A percentile compares a stretch with the other conserved stretches of the same genome.
Evolutionary conservation across 2,329 filamentous ascomycete genomes (phyloP).

Genomic region (Fusarium verticillioides): DNA sequence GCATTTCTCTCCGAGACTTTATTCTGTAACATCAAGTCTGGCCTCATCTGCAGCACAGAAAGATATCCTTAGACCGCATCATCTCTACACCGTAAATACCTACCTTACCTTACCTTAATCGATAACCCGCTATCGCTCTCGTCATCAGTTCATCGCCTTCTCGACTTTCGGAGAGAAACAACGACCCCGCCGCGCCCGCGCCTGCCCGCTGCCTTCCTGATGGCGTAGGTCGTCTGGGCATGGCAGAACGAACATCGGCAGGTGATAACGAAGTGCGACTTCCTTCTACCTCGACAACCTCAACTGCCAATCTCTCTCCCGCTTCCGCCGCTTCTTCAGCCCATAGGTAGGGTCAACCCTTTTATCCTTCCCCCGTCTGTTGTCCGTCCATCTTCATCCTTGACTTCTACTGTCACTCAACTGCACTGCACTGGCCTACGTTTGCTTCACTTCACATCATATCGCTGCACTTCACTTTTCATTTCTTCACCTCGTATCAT

Average conservation of each 20-base stretch:
- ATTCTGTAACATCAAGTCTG: slow-evolving; percentile 2
- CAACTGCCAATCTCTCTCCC: slow-evolving; percentile 43
- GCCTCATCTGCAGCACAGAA: slow-evolving; percentile 6
- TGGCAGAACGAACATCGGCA: slow-evolving; percentile 71
- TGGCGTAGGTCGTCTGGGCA: slow-evolving; percentile 73
- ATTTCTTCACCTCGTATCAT: slow-evolving; percentile 13
- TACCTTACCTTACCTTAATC: neutral
- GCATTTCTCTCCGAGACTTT: slow-evolving; percentile 19
- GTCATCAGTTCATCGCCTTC: slow-evolving; percentile 28
- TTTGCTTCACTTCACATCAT: neutral
- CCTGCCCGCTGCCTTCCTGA: slow-evolving; percentile 60
- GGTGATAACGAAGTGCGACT: slow-evolving; percentile 67
- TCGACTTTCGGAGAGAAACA: slow-evolving; percentile 33
- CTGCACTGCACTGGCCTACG: neutral
- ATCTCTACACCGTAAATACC: slow-evolving; percentile 25
- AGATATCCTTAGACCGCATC: neutral
- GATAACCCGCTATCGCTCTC: slow-evolving; percentile 28
- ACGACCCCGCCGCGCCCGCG: slow-evolving; percentile 46
- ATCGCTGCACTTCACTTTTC: slow-evolving; percentile 9
- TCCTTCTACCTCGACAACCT: slow-evolving; percentile 54
- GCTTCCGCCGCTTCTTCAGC: slow-evolving; percentile 35
- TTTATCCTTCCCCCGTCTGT: slow-evolving; percentile 28
- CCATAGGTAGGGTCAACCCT: slow-evolving; percentile 44
- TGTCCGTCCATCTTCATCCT: slow-evolving; percentile 27
- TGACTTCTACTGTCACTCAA: neutral